Conservation (phyloP, 306 rosid genomes). For the Rosa rugosa region DNA sequence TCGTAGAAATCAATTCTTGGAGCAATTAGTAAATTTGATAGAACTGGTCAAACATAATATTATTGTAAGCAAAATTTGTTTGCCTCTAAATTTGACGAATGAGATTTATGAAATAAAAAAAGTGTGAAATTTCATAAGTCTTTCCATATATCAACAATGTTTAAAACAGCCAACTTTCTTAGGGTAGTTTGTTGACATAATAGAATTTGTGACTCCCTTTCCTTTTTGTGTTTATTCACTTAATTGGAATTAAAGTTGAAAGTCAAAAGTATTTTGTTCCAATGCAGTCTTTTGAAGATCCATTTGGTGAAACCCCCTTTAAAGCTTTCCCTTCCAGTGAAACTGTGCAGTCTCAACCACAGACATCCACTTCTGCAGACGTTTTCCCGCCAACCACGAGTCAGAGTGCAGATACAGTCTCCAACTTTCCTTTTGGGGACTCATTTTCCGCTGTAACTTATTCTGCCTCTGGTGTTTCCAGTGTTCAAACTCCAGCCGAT, state of each 20-base stretch:
- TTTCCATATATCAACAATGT: neutral
- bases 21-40: neutral
- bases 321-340: slow-evolving; percentile 65
- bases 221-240: neutral
- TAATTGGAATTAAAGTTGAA: neutral
- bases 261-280: slow-evolving; percentile 27
- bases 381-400: slow-evolving; percentile 10
- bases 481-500: slow-evolving; percentile 40
- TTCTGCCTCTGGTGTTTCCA: slow-evolving; percentile 37
- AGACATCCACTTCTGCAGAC: slow-evolving; percentile 27
- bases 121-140: neutral
- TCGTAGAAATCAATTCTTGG: neutral
- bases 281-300: slow-evolving; percentile 73
- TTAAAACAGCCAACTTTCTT: neutral
- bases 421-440: slow-evolving; percentile 56
- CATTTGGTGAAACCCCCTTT: slow-evolving; percentile 93
- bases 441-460: slow-evolving; percentile 60
- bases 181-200: neutral
- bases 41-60: neutral
- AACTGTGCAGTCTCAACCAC: slow-evolving; percentile 48
- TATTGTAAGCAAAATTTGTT: neutral
- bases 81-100: neutral
- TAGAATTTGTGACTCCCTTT: neutral
- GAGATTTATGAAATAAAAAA: neutral
- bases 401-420: slow-evolving; percentile 41